Evolutionary conservation across 2,329 filamentous ascomycete species (phyloP), one percentile per base, ranked within the genome.

Genomic region (Trichoderma brevicompactum): DNA sequence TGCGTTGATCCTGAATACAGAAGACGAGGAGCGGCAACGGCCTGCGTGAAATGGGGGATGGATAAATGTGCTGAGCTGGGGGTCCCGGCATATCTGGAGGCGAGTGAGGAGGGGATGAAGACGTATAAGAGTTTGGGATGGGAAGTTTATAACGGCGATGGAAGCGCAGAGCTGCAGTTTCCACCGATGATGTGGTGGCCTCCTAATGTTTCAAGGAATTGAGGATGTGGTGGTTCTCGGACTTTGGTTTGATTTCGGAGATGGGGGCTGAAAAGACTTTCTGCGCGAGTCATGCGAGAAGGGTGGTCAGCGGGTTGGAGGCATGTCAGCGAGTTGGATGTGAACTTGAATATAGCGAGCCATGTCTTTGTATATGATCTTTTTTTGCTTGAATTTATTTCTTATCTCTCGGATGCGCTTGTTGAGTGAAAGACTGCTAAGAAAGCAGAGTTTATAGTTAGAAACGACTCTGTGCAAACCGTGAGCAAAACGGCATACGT

Each of bases 101-200:
- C 66, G 52, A 68, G 64, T 8, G 64, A 64, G 32, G 64, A 66
- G 17, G 66, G 66, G 32, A 56, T 54, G 60, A 63, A 36, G 38
- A 48, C 65, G 64, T 68, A 66, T 46, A 48, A 55, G 53, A 58
- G 43, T 12, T 36, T 68, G 15, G 64, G 66, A 40, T 66, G 60
- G 59, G 54, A 67, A 40, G 53, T 50, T 2, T 46, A 53, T 19
- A 40, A 48, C 12, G 65, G 43, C 1, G 19, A 40, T 7, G 44
- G 40, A 5, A 7, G 5, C 19, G 28, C 54, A 17, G 13, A 46
- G 28, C 7, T 65, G 41, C 23, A 23, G 44, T 65, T 52, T 49
- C 62, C 65, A 28, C 61, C 65, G 12, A 65, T 65, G 65, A 43
- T 67, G 43, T 67, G 65, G 65, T 65, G 61, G 61, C 61, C 63